Percentiles rank a stretch among this genome's conserved stretches.
These are phyloP conservation scores for Monilinia vaccinii-corymbosi DNA, from an alignment of 2,329 filamentous ascomycete species.

Conservation along the genomic window DNA sequence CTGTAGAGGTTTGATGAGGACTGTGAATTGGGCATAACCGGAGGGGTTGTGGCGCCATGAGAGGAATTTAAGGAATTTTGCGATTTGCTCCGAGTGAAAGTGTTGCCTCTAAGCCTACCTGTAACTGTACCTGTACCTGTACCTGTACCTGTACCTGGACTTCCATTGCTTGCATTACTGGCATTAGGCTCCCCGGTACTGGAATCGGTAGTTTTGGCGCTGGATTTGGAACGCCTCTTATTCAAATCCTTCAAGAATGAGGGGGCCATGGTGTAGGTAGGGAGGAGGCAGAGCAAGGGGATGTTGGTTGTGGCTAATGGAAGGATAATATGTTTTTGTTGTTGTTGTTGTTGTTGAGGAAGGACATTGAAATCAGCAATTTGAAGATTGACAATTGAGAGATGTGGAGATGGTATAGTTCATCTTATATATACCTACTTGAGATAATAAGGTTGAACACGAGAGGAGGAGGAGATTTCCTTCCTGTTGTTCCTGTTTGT, in stretches of 20 bases:
- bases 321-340: too few relatives aligned
- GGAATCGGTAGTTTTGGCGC: slow-evolving; percentile 57
- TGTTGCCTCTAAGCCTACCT: slow-evolving; percentile 10
- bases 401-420: neutral
- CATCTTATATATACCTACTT: too few relatives aligned
- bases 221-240: slow-evolving; percentile 66
- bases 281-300: neutral
- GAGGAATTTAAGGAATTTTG: slow-evolving; percentile 43
- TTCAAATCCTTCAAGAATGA: slow-evolving; percentile 69
- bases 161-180: slow-evolving; percentile 34
- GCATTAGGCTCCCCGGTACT: slow-evolving; percentile 6
- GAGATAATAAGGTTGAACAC: neutral
- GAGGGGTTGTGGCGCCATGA: slow-evolving; percentile 48
- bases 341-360: too few relatives aligned
- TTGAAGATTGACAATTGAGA: too few relatives aligned
- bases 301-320: neutral
- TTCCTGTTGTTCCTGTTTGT: too few relatives aligned
- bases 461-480: neutral
- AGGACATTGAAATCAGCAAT: neutral
- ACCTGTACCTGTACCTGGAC: neutral
- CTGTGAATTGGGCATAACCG: slow-evolving; percentile 31
- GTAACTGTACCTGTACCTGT: too few relatives aligned
- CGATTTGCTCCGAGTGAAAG: slow-evolving; percentile 51
- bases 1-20: slow-evolving; percentile 55
- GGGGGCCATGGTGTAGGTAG: slow-evolving; percentile 39